These are phyloP conservation scores for Meyerozyma sp. DNA, from an alignment of 1,139 yeast genomes.

Conservation along the genomic window DNA sequence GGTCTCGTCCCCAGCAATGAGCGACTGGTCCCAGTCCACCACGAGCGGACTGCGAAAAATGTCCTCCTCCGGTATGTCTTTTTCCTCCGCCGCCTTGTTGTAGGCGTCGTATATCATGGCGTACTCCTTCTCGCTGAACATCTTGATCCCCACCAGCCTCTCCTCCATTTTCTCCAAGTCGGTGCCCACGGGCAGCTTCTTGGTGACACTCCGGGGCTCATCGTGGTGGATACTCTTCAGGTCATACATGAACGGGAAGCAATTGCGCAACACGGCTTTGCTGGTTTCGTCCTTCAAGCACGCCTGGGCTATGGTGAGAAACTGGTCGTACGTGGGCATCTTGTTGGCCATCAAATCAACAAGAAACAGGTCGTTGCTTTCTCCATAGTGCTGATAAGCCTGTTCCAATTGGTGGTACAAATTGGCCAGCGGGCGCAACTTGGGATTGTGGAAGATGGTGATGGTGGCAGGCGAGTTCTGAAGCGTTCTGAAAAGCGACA, in stretches of 20 bases:
- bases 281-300: constrained; percentile 23
- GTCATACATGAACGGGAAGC: constrained; percentile 37
- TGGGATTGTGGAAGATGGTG: constrained; percentile 37
- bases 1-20: constrained; percentile 36
- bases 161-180: constrained; percentile 6
- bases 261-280: constrained; percentile 23
- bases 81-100: constrained; percentile 20
- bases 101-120: constrained; percentile 37
- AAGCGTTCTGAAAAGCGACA: constrained; percentile 39
- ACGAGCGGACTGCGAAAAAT: constrained; percentile 41
- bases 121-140: constrained; percentile 38
- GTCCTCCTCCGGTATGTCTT: constrained; percentile 25
- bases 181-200: constrained; percentile 24
- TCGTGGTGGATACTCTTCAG: constrained; percentile 11
- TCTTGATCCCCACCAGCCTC: constrained; percentile 19
- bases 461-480: constrained; percentile 42
- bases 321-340: constrained; percentile 44
- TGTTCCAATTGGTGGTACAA: constrained; percentile 28
- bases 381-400: constrained; percentile 24
- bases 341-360: constrained; percentile 35
- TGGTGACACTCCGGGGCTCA: constrained; percentile 18
- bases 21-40: constrained; percentile 45
- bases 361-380: constrained; percentile 24
- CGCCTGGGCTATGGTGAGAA: constrained; percentile 22
- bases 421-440: constrained; percentile 27